Base-by-base conservation (phyloP, 805 yeast genomes). In the Pichia rugopelliculosa region DNA sequence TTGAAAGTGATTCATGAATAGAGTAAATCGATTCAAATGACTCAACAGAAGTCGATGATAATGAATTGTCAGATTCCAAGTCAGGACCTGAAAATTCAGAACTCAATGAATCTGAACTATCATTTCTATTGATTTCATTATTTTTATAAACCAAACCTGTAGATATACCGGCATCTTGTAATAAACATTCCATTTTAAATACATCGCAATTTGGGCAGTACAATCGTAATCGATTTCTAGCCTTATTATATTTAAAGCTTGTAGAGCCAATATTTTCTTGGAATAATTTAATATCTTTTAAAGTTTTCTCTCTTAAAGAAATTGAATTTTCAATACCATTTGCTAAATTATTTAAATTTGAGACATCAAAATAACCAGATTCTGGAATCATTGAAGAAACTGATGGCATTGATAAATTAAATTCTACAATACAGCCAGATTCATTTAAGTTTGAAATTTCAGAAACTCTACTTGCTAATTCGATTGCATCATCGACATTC, bases 171-270 rank as follows among this genome's bases (percentile, higher is more conserved):
- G 77, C 70, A 39, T 84, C 93, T 36, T 70, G 59, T 50, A 84
- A 64, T 50, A 85, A 63, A 20, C 53, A 51, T 55, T 81, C 83
- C 55, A 85, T 76, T 54, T 79, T 79, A 6, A 61, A 67, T 7
- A 72, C 64, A 50, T 84, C 87, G 50, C 84, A 73, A 59, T 84
- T 85, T 30, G 91, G 88, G 66, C 87, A 86, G 82, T 77, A 53
- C 82, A 67, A 44, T 52, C 64, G 60, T 42, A 62, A 53, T 12
- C 26, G 66, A 58, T 45, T 62, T 9, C 33, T 66, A 59, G 45
- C 62, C 63, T 26, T 70, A 66, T 12, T 66, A 60, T 36, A 65
- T 57, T 41, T 70, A 70, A 46, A 76, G 64, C 41, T 79, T 70
- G 46, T 84, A 4, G 60, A 54, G 12, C 64, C 66, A 41, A 62